phyloP scores from a whole-genome alignment of 192 early-diverging fungal species.

The Phlyctochytrium bullatum region DNA sequence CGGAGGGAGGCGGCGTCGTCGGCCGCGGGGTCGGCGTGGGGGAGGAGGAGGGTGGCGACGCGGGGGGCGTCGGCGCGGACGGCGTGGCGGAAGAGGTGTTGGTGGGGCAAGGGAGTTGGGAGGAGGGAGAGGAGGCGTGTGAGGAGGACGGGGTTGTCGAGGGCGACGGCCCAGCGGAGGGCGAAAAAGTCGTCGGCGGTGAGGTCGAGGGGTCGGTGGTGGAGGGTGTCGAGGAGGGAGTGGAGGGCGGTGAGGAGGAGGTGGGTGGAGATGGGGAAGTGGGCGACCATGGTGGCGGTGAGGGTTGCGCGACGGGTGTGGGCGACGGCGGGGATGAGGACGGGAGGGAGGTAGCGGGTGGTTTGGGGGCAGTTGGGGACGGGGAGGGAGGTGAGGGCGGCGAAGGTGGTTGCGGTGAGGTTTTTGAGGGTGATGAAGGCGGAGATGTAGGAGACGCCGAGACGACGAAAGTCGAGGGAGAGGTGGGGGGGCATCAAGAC shows the following conservation, averaged over 20 bases:
- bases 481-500: not conserved
- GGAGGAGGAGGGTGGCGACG: not conserved
- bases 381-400: not conserved
- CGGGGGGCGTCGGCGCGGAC: not conserved
- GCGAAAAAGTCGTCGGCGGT: slow-evolving; percentile 1
- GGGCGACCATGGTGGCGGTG: not conserved
- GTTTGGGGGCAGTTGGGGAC: not conserved
- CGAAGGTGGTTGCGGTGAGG: not conserved
- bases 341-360: not conserved
- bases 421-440: not conserved
- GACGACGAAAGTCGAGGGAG: not conserved
- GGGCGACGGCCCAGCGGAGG: not conserved
- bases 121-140: not conserved
- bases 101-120: not conserved
- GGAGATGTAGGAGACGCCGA: not conserved
- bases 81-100: slow-evolving; percentile 1
- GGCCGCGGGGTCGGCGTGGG: not conserved
- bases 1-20: not conserved
- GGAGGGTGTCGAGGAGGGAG: not conserved
- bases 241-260: not conserved
- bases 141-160: not conserved
- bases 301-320: not conserved
- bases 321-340: not conserved
- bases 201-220: not conserved
- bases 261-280: not conserved